Evolutionary conservation across 2,329 filamentous ascomycete species (phyloP).

Genomic region (Paraconiothyrium brasiliense): DNA sequence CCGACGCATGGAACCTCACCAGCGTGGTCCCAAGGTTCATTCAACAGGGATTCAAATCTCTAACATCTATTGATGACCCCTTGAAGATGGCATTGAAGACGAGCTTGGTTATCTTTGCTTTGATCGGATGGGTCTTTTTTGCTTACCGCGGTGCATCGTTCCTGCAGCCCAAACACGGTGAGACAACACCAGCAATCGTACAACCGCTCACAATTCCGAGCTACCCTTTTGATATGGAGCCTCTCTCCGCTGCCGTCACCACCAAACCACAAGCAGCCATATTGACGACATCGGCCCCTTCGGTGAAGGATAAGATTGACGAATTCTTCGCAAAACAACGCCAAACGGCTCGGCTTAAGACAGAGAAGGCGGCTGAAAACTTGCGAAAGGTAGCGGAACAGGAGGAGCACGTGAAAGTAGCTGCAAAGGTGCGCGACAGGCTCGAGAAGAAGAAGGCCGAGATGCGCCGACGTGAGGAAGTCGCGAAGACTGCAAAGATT

Average conservation of each 20-base stretch:
- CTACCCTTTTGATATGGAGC: too few relatives aligned
- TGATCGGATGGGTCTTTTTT: background rate
- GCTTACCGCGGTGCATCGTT: background rate
- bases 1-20: conserved; percentile 2
- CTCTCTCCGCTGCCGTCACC: background rate
- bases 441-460: conserved; percentile 6
- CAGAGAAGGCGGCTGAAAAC: background rate
- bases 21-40: background rate
- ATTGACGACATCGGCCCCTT: background rate
- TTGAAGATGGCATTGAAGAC: background rate
- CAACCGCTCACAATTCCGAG: background rate
- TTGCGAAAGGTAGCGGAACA: conserved; percentile 1
- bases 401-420: conserved; percentile 1
- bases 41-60: background rate
- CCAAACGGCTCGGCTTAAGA: background rate
- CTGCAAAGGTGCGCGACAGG: background rate
- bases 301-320: conserved; percentile 2
- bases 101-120: background rate
- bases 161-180: background rate
- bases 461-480: conserved; percentile 21
- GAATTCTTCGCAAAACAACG: conserved; percentile 2
- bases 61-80: background rate
- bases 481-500: conserved; percentile 37
- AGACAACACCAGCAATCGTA: background rate
- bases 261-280: background rate